Evolutionary conservation across 2,329 filamentous ascomycete species (phyloP), one percentile per base, ranked within the genome.

Genomic region (Aspergillus novofumigatus): DNA sequence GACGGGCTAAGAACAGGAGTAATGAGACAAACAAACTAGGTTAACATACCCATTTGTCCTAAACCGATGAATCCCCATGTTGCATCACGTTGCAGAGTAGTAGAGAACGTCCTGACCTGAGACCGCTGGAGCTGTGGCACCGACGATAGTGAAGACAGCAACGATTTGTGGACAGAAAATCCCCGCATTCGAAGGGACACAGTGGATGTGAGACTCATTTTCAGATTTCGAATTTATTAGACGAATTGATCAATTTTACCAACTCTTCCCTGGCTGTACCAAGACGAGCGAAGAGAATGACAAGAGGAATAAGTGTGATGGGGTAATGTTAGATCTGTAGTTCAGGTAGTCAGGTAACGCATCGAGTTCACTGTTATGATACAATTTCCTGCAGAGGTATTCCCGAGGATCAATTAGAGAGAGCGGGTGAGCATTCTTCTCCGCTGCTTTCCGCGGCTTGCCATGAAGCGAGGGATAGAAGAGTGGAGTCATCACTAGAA

Each of bases 41-140:
- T 17, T 10, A 29, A 74, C 77, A 47, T 75, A 84, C 82, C 83
- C 83, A 86, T 86, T 69, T 83, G 81, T 14, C 83, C 83, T 48
- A 86, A 71, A 14, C 83, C 83, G 57, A 86, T 80, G 64, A 86
- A 86, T 0, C 83, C 83, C 78, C 80, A 86, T 64, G 79, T 80
- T 59, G 78, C 77, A 66, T 78, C 73, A 52, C 74, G 74, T 28
- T 64, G 67, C n/a, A 67, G 49, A 6, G 80, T 79, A 4, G 72
- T 75, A 26, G 81, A 81, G 62, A 85, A 84, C 29, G 69, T 62
- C 56, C 75, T 64, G 14, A 52, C 49, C 3, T 52, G 38, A 7
- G 47, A 56, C 21, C 29, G n/a, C 32, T 49, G 26, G 2, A 29
- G 49, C 29, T 32, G 57, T 20, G 52, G n/a, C 44, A 42, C 25